Evolutionary conservation across 2,329 filamentous ascomycete species (phyloP).

Genomic region (Conoideocrella luteorostrata): DNA sequence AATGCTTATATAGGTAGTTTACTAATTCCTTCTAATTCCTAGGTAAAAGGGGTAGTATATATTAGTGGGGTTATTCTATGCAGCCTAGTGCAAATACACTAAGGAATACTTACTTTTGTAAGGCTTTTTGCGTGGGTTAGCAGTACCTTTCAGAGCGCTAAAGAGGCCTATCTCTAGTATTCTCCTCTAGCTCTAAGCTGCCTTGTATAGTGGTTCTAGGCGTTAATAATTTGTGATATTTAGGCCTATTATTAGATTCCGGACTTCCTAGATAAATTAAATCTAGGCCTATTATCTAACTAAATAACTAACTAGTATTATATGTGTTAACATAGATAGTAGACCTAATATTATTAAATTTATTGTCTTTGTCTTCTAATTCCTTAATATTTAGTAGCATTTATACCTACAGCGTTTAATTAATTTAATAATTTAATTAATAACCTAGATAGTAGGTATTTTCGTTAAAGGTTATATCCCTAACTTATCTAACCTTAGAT

Average conservation of each 20-base stretch:
- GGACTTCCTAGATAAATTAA: too few relatives aligned
- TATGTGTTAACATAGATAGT: not conserved
- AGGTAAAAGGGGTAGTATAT: not conserved
- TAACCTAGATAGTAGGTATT: conserved; percentile 1
- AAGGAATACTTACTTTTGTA: too few relatives aligned
- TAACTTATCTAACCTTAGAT: too few relatives aligned
- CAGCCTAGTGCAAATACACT: not conserved
- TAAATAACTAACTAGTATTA: not conserved
- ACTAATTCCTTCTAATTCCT: not conserved
- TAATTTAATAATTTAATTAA: not conserved
- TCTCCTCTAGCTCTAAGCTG: too few relatives aligned
- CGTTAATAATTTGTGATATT: not conserved
- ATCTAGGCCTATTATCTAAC: not conserved
- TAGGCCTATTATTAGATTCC: not conserved
- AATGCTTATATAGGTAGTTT: not conserved
- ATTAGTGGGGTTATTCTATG: not conserved
- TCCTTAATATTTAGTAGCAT: not conserved
- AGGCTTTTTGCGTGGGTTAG: too few relatives aligned
- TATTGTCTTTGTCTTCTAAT: not conserved
- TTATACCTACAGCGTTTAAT: not conserved
- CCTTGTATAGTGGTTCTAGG: too few relatives aligned
- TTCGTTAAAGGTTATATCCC: conserved; percentile 7
- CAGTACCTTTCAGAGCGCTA: too few relatives aligned
- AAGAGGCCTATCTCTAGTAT: too few relatives aligned
- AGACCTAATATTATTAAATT: not conserved